Base-by-base conservation (phyloP, 192 early-diverging fungal species). In the Geosiphon pyriformis region DNA sequence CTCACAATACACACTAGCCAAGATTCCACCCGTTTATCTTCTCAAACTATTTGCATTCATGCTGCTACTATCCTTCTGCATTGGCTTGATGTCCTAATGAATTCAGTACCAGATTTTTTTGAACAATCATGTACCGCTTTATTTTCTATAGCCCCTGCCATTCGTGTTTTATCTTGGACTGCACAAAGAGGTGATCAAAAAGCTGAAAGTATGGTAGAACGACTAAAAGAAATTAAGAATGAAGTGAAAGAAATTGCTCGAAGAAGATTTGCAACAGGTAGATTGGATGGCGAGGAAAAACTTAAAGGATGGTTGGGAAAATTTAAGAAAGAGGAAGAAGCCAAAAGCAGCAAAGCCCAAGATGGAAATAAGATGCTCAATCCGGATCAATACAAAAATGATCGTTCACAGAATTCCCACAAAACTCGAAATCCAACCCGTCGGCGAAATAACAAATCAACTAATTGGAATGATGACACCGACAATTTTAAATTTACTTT, bases 41-140 rank as follows among this genome's bases (percentile, higher is more conserved):
- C 64, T 20, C 64, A 55, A 54, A 55, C 64, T n/a, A 65, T 65
- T 25, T 65, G 64, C 33, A 20, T 65, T 65, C 49, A 65, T 54
- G 64, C 64, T 10, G 64, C 64, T 35, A 65, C 52, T 17, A 65
- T 65, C 10, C 64, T 65, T 42, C 52, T 65, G n/a, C 64, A 65
- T 65, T 65, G 50, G 33, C 64, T 65, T 52, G 64, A 65, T 18
- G 64, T 65, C 0, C 23, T 65, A 10, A 65, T 65, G 50, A 65
- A 65, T 42, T 26, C 49, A 33, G 52, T 65, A 8, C 52, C 64
- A 15, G 23, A 55, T 29, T 65, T 65, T 30, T 65, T 33, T 55
- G 64, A 65, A 35, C 64, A 65, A 65, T 54, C 64, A 27, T 65
- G 64, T 34, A 54, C 64, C 4, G 64, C 64, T 26, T 27, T 65